Evolutionary conservation across 2,329 filamentous ascomycete genomes (phyloP).

Genomic region (Leptodontidium sp.): DNA sequence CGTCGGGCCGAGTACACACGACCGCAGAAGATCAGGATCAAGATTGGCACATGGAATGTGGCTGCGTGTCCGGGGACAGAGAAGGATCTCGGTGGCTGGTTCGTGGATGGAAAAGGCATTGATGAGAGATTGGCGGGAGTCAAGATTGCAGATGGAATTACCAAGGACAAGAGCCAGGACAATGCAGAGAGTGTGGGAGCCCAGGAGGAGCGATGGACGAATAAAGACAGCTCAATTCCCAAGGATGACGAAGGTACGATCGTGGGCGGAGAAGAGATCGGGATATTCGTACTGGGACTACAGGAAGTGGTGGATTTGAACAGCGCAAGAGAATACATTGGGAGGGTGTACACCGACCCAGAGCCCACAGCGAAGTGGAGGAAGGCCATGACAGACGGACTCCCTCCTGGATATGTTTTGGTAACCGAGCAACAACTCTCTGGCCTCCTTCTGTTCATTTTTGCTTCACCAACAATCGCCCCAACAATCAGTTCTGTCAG

Average conservation of each 20-base stretch:
- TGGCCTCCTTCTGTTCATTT: conserved; percentile 84
- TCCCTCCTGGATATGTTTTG: conserved; percentile 80
- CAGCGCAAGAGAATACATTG: conserved; percentile 79
- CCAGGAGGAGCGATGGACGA: conserved; percentile 55
- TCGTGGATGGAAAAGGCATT: conserved; percentile 78
- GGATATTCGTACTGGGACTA: conserved; percentile 87
- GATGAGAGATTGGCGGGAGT: conserved; percentile 68
- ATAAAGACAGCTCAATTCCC: conserved; percentile 53
- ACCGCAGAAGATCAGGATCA: conserved; percentile 78
- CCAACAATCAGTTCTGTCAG: conserved; percentile 82
- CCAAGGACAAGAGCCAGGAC: conserved; percentile 43
- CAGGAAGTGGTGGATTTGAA: conserved; percentile 93
- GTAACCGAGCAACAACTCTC: conserved; percentile 86
- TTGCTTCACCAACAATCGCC: conserved; percentile 79
- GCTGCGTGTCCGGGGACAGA: conserved; percentile 85
- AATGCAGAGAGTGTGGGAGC: conserved; percentile 54
- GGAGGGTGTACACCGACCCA: conserved; percentile 75
- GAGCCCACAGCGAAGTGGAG: conserved; percentile 81
- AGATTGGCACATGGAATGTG: conserved; percentile 96
- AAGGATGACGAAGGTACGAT: conserved; percentile 51
- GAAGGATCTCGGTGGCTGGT: conserved; percentile 89
- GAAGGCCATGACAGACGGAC: conserved; percentile 72
- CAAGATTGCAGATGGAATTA: conserved; percentile 52
- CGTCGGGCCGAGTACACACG: conserved; percentile 82
- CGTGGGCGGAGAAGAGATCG: conserved; percentile 73